A percentile compares a stretch with the other conserved stretches of the same genome.
Conservation (phyloP, 2,329 filamentous ascomycete species). For the Hymenotorrendiella dingleyae region DNA sequence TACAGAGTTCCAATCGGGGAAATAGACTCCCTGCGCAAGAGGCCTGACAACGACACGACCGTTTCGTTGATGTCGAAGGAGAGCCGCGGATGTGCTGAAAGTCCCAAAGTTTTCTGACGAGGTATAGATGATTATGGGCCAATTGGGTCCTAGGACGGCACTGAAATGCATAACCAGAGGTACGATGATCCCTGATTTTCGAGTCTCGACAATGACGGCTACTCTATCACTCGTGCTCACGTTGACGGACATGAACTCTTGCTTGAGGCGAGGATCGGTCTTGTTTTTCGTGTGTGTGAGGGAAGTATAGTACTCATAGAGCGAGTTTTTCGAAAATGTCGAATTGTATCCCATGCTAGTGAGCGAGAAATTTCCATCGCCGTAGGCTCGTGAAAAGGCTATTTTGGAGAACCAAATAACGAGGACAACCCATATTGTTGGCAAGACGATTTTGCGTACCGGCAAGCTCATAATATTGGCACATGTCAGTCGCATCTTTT, state of each 20-base stretch:
- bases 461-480: too few species aligned
- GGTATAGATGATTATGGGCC: conserved; percentile 41
- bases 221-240: conserved; percentile 26
- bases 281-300: conserved; percentile 1
- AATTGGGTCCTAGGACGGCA: conserved; percentile 36
- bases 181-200: conserved; percentile 29
- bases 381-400: neutral
- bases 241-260: conserved; percentile 13
- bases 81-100: conserved; percentile 32
- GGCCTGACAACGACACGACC: conserved; percentile 33
- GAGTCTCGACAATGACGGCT: conserved; percentile 36
- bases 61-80: conserved; percentile 31
- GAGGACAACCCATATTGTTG: neutral
- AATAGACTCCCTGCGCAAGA: conserved; percentile 32
- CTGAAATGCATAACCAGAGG: conserved; percentile 36
- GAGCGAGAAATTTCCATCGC: neutral
- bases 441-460: neutral
- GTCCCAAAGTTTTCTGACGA: conserved; percentile 21
- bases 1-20: conserved; percentile 32
- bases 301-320: conserved; percentile 4
- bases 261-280: conserved; percentile 2
- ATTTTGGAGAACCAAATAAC: conserved; percentile 1
- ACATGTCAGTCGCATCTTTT: too few species aligned
- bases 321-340: neutral
- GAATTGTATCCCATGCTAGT: conserved; percentile 1